Conservation (phyloP, 129 eudicot genomes). For the Calendula officinalis region DNA sequence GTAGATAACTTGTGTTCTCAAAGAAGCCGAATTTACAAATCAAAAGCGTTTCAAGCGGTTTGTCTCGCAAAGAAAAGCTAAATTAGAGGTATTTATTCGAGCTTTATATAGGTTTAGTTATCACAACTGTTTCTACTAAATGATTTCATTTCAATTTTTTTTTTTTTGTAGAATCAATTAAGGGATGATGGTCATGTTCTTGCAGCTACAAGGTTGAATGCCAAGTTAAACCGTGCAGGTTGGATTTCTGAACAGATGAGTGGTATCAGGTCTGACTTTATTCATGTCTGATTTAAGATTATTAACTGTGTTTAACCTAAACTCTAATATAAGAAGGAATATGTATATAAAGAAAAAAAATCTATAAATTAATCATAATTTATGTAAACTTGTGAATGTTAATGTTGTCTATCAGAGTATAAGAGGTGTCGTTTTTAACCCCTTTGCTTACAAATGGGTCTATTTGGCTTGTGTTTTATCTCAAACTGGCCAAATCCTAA, state of each 20-base stretch:
- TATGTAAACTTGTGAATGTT: neutral
- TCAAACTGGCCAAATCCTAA: neutral
- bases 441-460: neutral
- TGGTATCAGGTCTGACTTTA: slow-evolving; percentile 61
- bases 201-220: slow-evolving; percentile 87
- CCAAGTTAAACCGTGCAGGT: slow-evolving; percentile 78
- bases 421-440: neutral
- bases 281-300: slow-evolving; percentile 4
- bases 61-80: slow-evolving; percentile 80
- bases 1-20: slow-evolving; percentile 63
- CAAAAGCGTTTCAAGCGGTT: slow-evolving; percentile 88
- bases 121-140: slow-evolving; percentile 10
- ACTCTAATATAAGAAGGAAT: neutral
- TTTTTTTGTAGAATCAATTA: slow-evolving; percentile 50
- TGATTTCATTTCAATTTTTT: neutral
- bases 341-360: neutral
- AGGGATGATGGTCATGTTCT: slow-evolving; percentile 89
- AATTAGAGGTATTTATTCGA: slow-evolving; percentile 63
- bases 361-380: neutral
- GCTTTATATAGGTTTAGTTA: neutral
- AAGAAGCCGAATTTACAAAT: slow-evolving; percentile 79
- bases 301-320: neutral
- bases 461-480: neutral
- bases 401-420: neutral
- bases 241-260: slow-evolving; percentile 83